Conservation (phyloP, 2,329 filamentous ascomycete genomes). For the Talaromyces atroroseus region DNA sequence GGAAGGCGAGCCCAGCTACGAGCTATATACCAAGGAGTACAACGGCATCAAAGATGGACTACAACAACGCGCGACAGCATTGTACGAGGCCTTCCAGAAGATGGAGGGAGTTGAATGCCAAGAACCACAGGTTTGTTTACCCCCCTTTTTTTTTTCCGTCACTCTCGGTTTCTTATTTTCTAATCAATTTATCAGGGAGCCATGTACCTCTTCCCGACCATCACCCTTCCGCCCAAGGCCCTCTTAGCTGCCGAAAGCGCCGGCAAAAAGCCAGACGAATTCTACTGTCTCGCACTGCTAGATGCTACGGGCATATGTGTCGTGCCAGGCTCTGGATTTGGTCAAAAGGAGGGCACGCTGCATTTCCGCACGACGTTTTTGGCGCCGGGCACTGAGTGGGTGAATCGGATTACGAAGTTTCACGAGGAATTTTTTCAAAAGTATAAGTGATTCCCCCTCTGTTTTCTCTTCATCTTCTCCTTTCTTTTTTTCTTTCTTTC, state of each 20-base stretch:
- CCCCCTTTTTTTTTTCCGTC: not conserved
- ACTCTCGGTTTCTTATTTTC: not conserved
- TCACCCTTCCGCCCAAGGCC: constrained; percentile 71
- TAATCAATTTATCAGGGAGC: constrained; percentile 56
- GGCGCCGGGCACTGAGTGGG: constrained; percentile 93
- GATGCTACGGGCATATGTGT: constrained; percentile 94
- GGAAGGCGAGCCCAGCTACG: constrained; percentile 74
- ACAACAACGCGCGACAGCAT: constrained; percentile 69
- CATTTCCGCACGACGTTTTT: constrained; percentile 98
- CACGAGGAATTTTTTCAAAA: constrained; percentile 86
- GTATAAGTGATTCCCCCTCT: constrained; percentile 40
- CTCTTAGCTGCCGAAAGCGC: constrained; percentile 68
- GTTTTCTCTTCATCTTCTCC: too few species aligned
- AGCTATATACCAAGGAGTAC: constrained; percentile 81
- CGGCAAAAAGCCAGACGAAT: constrained; percentile 76
- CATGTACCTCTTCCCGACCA: constrained; percentile 99
- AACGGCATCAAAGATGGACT: constrained; percentile 73
- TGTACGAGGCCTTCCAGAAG: constrained; percentile 82
- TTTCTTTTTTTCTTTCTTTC: too few species aligned
- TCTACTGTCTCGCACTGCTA: constrained; percentile 85
- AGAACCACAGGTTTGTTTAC: constrained; percentile 58
- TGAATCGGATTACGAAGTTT: constrained; percentile 79
- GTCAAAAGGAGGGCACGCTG: constrained; percentile 82
- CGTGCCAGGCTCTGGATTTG: constrained; percentile 87
- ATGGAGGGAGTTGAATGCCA: constrained; percentile 97